phyloP scores from a whole-genome alignment of 1,139 yeast genomes.

The Sugiyamaella japonica region DNA sequence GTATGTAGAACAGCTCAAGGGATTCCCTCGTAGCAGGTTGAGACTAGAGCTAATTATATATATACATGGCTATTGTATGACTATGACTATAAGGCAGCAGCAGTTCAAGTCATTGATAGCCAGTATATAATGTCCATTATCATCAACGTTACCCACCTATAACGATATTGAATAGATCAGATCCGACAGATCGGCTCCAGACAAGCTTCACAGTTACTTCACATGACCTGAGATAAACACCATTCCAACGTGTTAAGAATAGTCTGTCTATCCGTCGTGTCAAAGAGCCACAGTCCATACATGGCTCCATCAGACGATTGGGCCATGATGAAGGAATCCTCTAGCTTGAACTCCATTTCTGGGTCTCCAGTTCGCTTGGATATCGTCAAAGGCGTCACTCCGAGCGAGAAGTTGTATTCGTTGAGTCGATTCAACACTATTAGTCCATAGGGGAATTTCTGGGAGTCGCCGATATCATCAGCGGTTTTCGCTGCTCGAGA shows the following conservation, averaged over 20 bases:
- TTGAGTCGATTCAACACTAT: constrained; percentile 72
- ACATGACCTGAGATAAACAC: constrained; percentile 35
- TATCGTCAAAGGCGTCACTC: constrained; percentile 62
- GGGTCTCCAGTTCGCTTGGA: constrained; percentile 46
- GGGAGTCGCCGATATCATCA: constrained; percentile 27
- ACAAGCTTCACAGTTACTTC: constrained; percentile 19
- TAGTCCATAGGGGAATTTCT: constrained; percentile 67
- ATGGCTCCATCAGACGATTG: constrained; percentile 75
- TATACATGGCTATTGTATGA: too few species aligned
- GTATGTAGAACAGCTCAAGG: too few species aligned
- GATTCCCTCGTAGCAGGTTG: too few species aligned
- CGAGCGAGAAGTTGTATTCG: constrained; percentile 78
- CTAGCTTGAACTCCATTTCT: constrained; percentile 72
- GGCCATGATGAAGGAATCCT: constrained; percentile 77
- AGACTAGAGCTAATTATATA: too few species aligned
- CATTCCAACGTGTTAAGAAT: constrained; percentile 60
- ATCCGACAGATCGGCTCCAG: background rate
- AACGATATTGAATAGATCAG: background rate
- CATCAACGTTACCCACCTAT: too few species aligned
- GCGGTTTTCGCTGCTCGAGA: constrained; percentile 50
- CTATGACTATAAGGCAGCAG: too few species aligned
- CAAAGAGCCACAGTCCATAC: constrained; percentile 87
- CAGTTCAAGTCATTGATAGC: too few species aligned
- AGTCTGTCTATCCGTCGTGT: constrained; percentile 68
- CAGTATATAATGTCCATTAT: too few species aligned